Evolutionary conservation across 2,329 filamentous ascomycete genomes (phyloP).

Genomic region (Diaporthe aspalathi): DNA sequence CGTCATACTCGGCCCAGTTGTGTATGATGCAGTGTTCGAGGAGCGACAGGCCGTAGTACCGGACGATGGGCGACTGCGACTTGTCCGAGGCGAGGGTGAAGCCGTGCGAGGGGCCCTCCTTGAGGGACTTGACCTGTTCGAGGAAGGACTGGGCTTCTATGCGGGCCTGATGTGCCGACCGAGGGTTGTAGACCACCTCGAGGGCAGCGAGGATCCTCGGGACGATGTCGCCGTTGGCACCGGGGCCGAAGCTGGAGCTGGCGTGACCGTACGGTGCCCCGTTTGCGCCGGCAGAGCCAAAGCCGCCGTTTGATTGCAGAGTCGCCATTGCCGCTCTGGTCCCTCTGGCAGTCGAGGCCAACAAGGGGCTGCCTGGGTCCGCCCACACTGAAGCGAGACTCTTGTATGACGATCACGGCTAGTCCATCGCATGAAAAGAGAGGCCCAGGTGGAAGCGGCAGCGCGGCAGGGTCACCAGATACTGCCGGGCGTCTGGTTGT

Average conservation of each 20-base stretch:
- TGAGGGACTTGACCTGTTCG: slow-evolving; percentile 83
- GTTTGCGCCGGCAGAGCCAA: slow-evolving; percentile 40
- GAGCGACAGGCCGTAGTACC: slow-evolving; percentile 93
- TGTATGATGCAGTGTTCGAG: slow-evolving; percentile 91
- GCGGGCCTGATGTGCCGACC: slow-evolving; percentile 83
- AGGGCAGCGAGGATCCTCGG: slow-evolving; percentile 84
- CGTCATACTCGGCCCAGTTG: slow-evolving; percentile 79
- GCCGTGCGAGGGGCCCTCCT: slow-evolving; percentile 85
- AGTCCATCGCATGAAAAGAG: slow-evolving; percentile 38
- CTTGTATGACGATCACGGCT: slow-evolving; percentile 27
- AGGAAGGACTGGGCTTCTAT: slow-evolving; percentile 87
- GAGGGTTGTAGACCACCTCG: slow-evolving; percentile 85
- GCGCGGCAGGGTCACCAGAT: not conserved
- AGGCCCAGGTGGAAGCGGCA: not conserved
- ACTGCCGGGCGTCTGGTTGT: slow-evolving; percentile 4
- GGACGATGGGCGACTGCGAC: slow-evolving; percentile 81
- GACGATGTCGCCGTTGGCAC: slow-evolving; percentile 60
- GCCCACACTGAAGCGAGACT: slow-evolving; percentile 35
- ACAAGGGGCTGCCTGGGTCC: slow-evolving; percentile 24
- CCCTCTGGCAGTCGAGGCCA: slow-evolving; percentile 24
- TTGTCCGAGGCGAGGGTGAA: slow-evolving; percentile 83
- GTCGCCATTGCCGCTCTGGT: slow-evolving; percentile 36
- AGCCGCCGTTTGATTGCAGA: slow-evolving; percentile 36
- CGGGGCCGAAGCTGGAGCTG: slow-evolving; percentile 40
- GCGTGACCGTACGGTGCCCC: slow-evolving; percentile 13